phyloP scores from a whole-genome alignment of 179 eudicot species.

The Pouteria campechiana region DNA sequence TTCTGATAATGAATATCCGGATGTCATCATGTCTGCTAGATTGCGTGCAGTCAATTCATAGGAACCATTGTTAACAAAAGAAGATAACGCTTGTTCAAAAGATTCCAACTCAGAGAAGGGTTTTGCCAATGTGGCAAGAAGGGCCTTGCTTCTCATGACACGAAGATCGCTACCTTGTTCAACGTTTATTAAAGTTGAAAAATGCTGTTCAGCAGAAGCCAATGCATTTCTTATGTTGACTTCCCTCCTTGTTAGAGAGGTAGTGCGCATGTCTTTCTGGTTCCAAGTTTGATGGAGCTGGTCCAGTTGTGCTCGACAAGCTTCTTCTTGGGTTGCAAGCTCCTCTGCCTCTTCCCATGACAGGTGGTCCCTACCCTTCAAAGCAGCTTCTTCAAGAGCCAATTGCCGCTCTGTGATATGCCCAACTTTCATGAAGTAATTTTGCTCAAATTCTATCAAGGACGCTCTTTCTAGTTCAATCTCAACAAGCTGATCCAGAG shows the following conservation, averaged over 20 bases:
- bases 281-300: conserved; percentile 85
- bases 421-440: conserved; percentile 87
- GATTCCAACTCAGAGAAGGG: conserved; percentile 79
- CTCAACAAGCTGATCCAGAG: conserved; percentile 81
- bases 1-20: conserved; percentile 79
- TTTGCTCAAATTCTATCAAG: conserved; percentile 65
- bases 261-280: conserved; percentile 61
- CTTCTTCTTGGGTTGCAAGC: conserved; percentile 98
- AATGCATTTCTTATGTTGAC: conserved; percentile 43
- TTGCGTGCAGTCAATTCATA: conserved; percentile 27
- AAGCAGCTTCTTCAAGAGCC: conserved; percentile 95
- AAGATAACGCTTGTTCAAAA: conserved; percentile 44
- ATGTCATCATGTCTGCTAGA: conserved; percentile 34
- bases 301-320: conserved; percentile 82
- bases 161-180: conserved; percentile 39
- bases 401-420: conserved; percentile 74
- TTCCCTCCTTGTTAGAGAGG: conserved; percentile 64
- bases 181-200: conserved; percentile 41
- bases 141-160: conserved; percentile 39
- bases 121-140: conserved; percentile 45
- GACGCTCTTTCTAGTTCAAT: conserved; percentile 72
- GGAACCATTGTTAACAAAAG: conserved; percentile 25
- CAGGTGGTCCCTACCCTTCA: conserved; percentile 89
- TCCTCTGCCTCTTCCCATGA: conserved; percentile 99
- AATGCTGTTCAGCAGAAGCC: conserved; percentile 45